Percentiles rank a stretch among this genome's conserved stretches.
phyloP scores from a whole-genome alignment of 768 basidiomycete species.

The Neoboletus brunneissimus region DNA sequence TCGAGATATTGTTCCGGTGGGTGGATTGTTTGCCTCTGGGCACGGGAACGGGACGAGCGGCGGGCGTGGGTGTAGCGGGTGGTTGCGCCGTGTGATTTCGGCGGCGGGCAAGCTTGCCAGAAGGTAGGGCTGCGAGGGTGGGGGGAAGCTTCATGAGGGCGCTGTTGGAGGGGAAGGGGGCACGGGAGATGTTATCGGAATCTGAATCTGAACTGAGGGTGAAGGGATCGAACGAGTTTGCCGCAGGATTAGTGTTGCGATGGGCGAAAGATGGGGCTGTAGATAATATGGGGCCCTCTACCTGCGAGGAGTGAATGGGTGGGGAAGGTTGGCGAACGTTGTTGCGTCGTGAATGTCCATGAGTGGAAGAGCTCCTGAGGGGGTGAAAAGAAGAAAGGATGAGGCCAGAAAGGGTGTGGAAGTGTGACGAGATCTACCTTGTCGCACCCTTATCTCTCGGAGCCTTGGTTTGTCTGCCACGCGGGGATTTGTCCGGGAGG shows the following conservation, averaged over 20 bases:
- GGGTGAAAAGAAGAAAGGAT: slow-evolving; percentile 2
- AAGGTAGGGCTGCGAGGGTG: slow-evolving; percentile 44
- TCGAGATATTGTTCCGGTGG: slow-evolving; percentile 37
- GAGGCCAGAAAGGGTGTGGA: background rate
- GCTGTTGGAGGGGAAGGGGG: slow-evolving; percentile 27
- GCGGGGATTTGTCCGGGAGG: slow-evolving; percentile 28
- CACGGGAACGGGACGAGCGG: slow-evolving; percentile 47
- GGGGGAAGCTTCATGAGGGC: slow-evolving; percentile 32
- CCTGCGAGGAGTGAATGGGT: slow-evolving; percentile 60
- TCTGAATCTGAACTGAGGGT: slow-evolving; percentile 44
- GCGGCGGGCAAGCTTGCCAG: slow-evolving; percentile 58
- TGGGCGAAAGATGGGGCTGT: slow-evolving; percentile 25
- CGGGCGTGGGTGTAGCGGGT: slow-evolving; percentile 37
- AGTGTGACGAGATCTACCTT: slow-evolving; percentile 35
- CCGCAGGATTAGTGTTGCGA: slow-evolving; percentile 32
- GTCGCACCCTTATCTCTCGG: slow-evolving; percentile 42
- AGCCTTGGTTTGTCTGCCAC: slow-evolving; percentile 37
- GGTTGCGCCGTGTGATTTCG: slow-evolving; percentile 40
- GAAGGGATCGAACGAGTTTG: slow-evolving; percentile 49
- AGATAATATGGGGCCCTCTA: slow-evolving; percentile 46
- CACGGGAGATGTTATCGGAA: slow-evolving; percentile 37
- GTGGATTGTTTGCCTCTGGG: slow-evolving; percentile 31
- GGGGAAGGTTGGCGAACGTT: slow-evolving; percentile 64
- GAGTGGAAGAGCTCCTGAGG: slow-evolving; percentile 46
- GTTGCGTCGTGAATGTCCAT: slow-evolving; percentile 45